Evolutionary conservation across 2,329 filamentous ascomycete species (phyloP), one percentile per base, ranked within the genome.

Genomic region (Fusarium abutilonis): DNA sequence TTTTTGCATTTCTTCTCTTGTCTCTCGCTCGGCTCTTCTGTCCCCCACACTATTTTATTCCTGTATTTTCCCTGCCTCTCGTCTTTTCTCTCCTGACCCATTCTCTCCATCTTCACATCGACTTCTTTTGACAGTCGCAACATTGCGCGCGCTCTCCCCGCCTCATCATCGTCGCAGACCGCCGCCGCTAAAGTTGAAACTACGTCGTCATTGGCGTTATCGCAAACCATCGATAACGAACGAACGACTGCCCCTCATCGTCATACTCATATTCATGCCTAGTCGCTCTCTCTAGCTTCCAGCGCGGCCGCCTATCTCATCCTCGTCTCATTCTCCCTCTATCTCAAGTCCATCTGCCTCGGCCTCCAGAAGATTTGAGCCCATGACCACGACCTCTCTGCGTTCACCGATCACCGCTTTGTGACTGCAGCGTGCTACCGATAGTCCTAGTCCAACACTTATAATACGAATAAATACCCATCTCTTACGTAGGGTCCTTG

Each of bases 381-480:
- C 62, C 68, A 70, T 68, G 68, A 68, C 60, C 56, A 54, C 52
- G 59, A 62, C 44, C 58, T 46, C 43, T 62, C 66, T 68, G 60
- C 61, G 57, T 66, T 55, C 60, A 52, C 63, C 60, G 60, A 70
- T 64, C 58, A 67, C 58, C 53, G 49, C 56, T 68, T 34, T 60
- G 57, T 70, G 66, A 68, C 57, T 68, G 36, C 68, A 70, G 68
- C 68, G 66, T 69, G 56, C 56, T 58, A 63, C 59, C 66, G 65
- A 70, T 70, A 70, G 64, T 70, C 54, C 57, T 70, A 70, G 66
- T 70, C 62, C 64, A 70, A 40, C 68, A 63, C 56, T 58, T 70
- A 65, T 56, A 67, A 66, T 60, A 67, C 65, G 60, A 70, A 61
- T 67, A 63, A 54, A 59, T 50, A 58, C 57, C 47, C 58, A 51